phyloP scores from a whole-genome alignment of 2,329 filamentous ascomycete species.

The Curvularia eragrostidis region DNA sequence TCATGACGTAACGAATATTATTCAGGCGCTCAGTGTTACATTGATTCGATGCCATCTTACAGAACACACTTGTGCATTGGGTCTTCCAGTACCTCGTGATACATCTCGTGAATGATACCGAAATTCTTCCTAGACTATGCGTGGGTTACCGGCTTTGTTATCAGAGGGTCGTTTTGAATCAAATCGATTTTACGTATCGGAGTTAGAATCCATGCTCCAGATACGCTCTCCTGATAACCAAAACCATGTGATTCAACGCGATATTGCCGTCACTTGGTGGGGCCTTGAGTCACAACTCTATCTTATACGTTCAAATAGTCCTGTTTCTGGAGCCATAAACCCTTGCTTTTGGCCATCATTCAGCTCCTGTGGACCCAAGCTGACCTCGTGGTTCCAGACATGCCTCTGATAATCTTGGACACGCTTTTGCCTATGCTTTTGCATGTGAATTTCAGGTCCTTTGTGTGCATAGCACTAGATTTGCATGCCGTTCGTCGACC shows the following conservation, averaged over 20 bases:
- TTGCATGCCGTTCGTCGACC: background rate
- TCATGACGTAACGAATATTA: background rate
- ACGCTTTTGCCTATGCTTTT: slow-evolving; percentile 6
- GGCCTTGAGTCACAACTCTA: background rate
- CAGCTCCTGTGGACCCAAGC: slow-evolving; percentile 3
- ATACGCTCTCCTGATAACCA: background rate
- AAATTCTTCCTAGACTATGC: background rate
- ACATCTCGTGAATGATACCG: background rate
- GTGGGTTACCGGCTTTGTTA: background rate
- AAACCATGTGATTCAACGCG: background rate
- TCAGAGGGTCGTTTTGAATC: background rate
- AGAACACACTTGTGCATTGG: background rate
- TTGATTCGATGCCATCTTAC: background rate
- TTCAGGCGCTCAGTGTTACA: background rate
- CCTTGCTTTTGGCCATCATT: slow-evolving; percentile 6
- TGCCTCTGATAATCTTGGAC: slow-evolving; percentile 7
- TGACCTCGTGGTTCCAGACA: slow-evolving; percentile 3
- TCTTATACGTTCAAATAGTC: slow-evolving; percentile 1
- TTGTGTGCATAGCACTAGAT: background rate
- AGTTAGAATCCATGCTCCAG: background rate
- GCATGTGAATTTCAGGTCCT: slow-evolving; percentile 1
- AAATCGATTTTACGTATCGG: background rate
- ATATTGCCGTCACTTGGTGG: background rate
- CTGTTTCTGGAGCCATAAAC: slow-evolving; percentile 9
- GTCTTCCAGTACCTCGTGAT: background rate